A percentile compares a stretch with the other conserved stretches of the same genome.
Evolutionary conservation across 2,329 filamentous ascomycete species (phyloP).

Genomic region (Penicillium sp.): DNA sequence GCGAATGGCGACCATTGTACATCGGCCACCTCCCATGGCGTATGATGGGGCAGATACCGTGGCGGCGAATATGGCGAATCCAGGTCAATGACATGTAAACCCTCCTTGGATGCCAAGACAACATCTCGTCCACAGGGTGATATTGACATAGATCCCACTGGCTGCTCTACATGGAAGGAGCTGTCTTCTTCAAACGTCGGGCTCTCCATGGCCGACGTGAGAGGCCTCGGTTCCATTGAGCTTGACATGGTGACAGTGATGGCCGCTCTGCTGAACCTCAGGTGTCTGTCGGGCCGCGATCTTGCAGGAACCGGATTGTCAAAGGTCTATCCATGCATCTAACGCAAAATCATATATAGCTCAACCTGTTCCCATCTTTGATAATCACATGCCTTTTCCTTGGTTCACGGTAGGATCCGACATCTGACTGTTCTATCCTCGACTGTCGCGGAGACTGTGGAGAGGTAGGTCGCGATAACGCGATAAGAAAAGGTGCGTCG

Average conservation of each 20-base stretch:
- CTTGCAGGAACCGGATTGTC: slow-evolving; percentile 2
- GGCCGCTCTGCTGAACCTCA: slow-evolving; percentile 6
- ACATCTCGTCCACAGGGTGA: slow-evolving; percentile 88
- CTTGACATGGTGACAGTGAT: slow-evolving; percentile 32
- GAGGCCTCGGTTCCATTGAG: slow-evolving; percentile 39
- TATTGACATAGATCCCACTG: slow-evolving; percentile 86
- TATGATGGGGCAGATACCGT: slow-evolving; percentile 77
- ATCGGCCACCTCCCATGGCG: slow-evolving; percentile 92
- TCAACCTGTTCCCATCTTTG: slow-evolving; percentile 4
- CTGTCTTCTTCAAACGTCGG: slow-evolving; percentile 83
- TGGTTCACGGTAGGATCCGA: slow-evolving; percentile 1
- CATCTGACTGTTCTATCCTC: neutral
- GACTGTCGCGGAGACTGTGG: slow-evolving; percentile 1
- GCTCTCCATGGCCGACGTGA: slow-evolving; percentile 69
- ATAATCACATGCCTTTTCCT: slow-evolving; percentile 3
- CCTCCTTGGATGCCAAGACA: slow-evolving; percentile 84
- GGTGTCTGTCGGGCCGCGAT: slow-evolving; percentile 10
- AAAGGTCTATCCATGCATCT: slow-evolving; percentile 4
- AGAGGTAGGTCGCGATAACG: slow-evolving; percentile 17
- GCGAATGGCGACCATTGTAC: slow-evolving; percentile 97
- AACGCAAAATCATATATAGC: neutral
- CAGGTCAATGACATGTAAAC: slow-evolving; percentile 86
- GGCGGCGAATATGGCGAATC: slow-evolving; percentile 87
- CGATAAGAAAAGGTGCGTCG: slow-evolving; percentile 4
- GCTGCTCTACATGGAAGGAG: slow-evolving; percentile 75